phyloP scores from a whole-genome alignment of 441 rosid species.

The Heliophila coronopifolia region DNA sequence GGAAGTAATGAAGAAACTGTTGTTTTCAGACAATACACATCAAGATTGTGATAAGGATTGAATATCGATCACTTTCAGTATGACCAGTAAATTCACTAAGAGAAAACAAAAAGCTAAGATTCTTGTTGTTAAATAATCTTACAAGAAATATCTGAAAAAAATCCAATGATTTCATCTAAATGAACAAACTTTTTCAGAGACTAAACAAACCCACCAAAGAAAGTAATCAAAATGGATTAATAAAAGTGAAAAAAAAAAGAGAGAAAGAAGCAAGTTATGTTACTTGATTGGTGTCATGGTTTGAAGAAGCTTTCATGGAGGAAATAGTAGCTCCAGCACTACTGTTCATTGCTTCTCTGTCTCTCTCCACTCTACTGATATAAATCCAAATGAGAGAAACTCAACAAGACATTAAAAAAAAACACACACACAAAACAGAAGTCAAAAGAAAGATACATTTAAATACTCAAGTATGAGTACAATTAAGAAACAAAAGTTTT shows the following conservation, averaged over 20 bases:
- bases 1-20: slow-evolving; percentile 36
- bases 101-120: slow-evolving; percentile 4
- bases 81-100: slow-evolving; percentile 26
- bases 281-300: slow-evolving; percentile 40
- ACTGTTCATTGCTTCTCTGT: slow-evolving; percentile 46
- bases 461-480: neutral
- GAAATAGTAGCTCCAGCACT: slow-evolving; percentile 61
- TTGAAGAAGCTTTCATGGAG: slow-evolving; percentile 61
- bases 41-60: slow-evolving; percentile 49
- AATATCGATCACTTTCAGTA: slow-evolving; percentile 26
- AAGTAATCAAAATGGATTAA: slow-evolving; percentile 18
- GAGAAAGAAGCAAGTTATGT: slow-evolving; percentile 7
- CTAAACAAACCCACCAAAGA: slow-evolving; percentile 15
- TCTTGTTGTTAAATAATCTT: slow-evolving; percentile 18
- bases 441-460: slow-evolving; percentile 17
- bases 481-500: neutral
- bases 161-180: slow-evolving; percentile 1
- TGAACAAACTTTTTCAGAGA: slow-evolving; percentile 15
- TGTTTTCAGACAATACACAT: slow-evolving; percentile 40
- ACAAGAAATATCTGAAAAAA: slow-evolving; percentile 16
- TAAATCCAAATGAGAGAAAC: slow-evolving; percentile 16
- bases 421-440: slow-evolving; percentile 24
- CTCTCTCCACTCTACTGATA: slow-evolving; percentile 25
- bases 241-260: slow-evolving; percentile 5
- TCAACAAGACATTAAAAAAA: slow-evolving; percentile 16